Conservation (phyloP, 306 rosid species). For the Quercus gilva region DNA sequence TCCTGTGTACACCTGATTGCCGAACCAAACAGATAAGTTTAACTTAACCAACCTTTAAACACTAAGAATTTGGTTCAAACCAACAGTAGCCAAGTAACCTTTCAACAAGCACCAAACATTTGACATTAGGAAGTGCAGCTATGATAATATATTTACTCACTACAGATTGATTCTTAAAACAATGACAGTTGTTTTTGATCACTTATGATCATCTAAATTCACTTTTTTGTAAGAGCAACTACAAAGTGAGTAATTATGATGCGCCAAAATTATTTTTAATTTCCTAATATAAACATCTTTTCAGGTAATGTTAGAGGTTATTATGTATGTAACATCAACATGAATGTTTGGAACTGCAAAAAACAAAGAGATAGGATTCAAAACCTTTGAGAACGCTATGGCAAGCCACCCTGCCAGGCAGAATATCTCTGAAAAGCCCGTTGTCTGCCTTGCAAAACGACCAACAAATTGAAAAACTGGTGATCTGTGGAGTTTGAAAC, state of each 20-base stretch:
- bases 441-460: slow-evolving; percentile 44
- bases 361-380: neutral
- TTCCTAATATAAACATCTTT: too few species aligned
- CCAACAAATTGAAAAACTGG: neutral
- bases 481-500: too few species aligned
- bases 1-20: too few species aligned
- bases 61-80: too few species aligned
- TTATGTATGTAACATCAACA: too few species aligned
- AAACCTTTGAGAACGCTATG: slow-evolving; percentile 62
- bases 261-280: too few species aligned
- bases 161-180: neutral
- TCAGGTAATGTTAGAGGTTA: too few species aligned
- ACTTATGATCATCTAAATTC: neutral
- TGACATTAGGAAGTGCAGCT: neutral
- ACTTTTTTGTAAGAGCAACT: neutral
- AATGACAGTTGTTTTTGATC: neutral
- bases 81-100: slow-evolving; percentile 48
- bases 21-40: neutral
- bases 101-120: slow-evolving; percentile 32
- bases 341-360: too few species aligned
- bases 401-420: slow-evolving; percentile 81
- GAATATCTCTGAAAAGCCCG: slow-evolving; percentile 64
- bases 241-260: neutral
- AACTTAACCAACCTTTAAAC: too few species aligned
- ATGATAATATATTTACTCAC: neutral